Evolutionary conservation across 768 basidiomycete genomes (phyloP), one percentile per base, ranked within the genome.

Genomic region (Kwoniella dendrophila): DNA sequence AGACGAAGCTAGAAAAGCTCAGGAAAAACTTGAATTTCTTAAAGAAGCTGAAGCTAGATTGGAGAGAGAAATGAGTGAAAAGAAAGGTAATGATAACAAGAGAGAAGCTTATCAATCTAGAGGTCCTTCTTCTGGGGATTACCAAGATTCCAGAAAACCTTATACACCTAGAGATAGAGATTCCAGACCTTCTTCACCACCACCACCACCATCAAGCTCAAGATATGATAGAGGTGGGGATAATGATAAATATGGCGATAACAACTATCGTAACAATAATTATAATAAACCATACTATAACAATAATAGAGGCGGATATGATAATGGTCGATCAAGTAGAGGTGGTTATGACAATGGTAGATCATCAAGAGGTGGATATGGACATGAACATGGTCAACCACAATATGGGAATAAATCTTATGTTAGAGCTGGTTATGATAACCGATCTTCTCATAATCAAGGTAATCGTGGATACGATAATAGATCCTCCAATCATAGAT

Each of bases 31-130:
- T 22, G 50, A 52, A 32, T 30, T 41, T n/a, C 20, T 63, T 12
- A 40, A 63, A 36, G 47, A 63, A 32, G 62, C 56, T 41, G 62
- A 63, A 44, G 62, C 47, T 14, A 63, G 62, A 26, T 34, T 63
- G 22, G 54, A 48, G 29, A 45, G 49, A 32, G 32, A 56, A 47
- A 56, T 56, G 52, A 56, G 44, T 16, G 32, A 57, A 41, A 36
- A 40, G 20, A 26, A 33, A 26, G 44, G 51, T 7, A 26, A 26
- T 36, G 57, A 38, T 26, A 29, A 36, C 26, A 38, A 41, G 22
- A 41, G 59, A 47, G 43, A 52, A 30, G 50, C 40, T 36, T 32
- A 50, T 12, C 36, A 59, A 27, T 20, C 36, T 24, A 43, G 60
- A 30, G 18, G 26, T 24, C 41, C 41, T 11, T 43, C 41, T 11